Base-by-base conservation (phyloP, 2,329 filamentous ascomycete species). In the Verticillium isaacii region DNA sequence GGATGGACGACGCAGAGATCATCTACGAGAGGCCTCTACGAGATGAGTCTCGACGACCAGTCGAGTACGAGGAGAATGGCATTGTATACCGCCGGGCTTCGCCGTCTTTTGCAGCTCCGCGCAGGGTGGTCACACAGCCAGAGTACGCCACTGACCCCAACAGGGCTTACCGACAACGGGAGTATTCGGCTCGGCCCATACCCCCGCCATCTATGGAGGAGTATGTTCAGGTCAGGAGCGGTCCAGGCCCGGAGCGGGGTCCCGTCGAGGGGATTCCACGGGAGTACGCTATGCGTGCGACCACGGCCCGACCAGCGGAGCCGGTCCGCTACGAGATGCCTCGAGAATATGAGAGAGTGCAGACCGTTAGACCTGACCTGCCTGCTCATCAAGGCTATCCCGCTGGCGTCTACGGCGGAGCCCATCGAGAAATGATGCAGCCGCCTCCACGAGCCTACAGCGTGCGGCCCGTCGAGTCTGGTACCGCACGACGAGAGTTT, bases 21-120 rank as follows among this genome's bases (percentile, higher is more conserved):
- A 74, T 89, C 54, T 92, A 93, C 67, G 91, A 94, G 69, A 84
- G 89, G 66, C 78, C 82, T 1, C 77, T 80, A 25, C 82, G 84
- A 39, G 78, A 83, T 55, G 70, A 80, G 6, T 81, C 84, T 5
- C 80, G 83, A 62, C 80, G 83, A 61, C 73, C 83, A 5, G 78
- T 69, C 9, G 68, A 79, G 23, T 75, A 79, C 9, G 79, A 82
- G 32, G 84, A 87, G 32, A 79, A 81, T 25, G 74, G 75, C 4
- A 67, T 80, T 32, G 68, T 85, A 5, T 87, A 87, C 66, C 74
- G 78, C 57, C 76, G 80, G 60, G 68, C 80, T 1, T 79, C 87
- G 3, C 84, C 87, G 2, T 69, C 78, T 9, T 82, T 75, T 69
- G 74, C 74, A 56, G 72, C 77, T n/a, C 77, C 81, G 11, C 78